Conservation (phyloP, 495 filamentous ascomycete genomes). For the Podospora pseudoanserina region DNA sequence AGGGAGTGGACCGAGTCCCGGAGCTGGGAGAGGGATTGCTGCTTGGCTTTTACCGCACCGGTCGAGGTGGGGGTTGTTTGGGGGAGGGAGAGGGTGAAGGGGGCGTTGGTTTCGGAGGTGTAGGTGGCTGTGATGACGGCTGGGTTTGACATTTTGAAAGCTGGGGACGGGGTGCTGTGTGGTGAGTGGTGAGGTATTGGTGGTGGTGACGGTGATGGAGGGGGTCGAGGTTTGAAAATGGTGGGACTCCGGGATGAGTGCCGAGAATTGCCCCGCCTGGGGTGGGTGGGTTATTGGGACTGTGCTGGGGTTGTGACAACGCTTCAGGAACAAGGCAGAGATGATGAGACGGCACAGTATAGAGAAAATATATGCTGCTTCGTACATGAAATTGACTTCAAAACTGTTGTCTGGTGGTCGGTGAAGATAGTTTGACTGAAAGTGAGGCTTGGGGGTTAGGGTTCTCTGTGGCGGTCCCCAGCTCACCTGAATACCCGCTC, state of each 20-base stretch:
- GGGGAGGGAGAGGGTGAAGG: slow-evolving; percentile 41
- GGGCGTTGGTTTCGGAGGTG: slow-evolving; percentile 50
- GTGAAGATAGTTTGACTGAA: no score
- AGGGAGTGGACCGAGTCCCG: slow-evolving; percentile 56
- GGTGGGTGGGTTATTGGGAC: not conserved
- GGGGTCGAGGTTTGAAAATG: not conserved
- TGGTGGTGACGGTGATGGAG: not conserved
- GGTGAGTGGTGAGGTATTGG: not conserved
- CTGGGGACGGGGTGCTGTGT: not conserved
- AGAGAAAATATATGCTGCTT: no score
- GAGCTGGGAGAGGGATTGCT: slow-evolving; percentile 63
- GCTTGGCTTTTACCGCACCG: slow-evolving; percentile 49
- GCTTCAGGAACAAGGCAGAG: not conserved
- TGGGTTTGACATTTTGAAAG: slow-evolving; percentile 17
- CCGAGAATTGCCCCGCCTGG: slow-evolving; percentile 9
- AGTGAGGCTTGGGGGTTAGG: not conserved
- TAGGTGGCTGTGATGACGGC: slow-evolving; percentile 50
- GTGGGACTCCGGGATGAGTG: slow-evolving; percentile 4
- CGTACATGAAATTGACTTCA: no score
- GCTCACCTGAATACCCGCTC: slow-evolving; percentile 4
- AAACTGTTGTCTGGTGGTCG: no score
- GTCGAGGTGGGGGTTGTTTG: slow-evolving; percentile 38
- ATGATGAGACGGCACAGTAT: no score
- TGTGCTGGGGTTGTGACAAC: not conserved
- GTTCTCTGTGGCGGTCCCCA: not conserved